These are phyloP conservation scores for Podospora fimiseda DNA, from an alignment of 495 filamentous ascomycete species.

Conservation along the genomic window DNA sequence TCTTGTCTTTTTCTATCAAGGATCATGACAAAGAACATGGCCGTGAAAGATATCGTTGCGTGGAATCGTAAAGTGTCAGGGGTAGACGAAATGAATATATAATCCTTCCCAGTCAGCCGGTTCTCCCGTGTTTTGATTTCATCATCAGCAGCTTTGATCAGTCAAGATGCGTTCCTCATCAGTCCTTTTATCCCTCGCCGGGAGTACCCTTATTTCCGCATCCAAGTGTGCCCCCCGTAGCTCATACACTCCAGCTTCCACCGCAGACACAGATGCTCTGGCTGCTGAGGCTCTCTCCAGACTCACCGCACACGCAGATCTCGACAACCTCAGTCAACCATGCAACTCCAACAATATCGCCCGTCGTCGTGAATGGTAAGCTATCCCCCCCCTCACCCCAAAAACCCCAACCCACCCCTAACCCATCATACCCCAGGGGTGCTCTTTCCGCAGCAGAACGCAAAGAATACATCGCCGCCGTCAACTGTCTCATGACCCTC, in stretches of 20 bases:
- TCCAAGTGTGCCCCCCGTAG: too few species aligned
- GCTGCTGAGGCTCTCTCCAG: neutral
- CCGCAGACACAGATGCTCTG: neutral
- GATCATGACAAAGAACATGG: too few species aligned
- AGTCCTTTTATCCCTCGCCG: neutral
- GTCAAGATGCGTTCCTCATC: neutral
- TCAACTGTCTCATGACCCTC: slow-evolving; percentile 53
- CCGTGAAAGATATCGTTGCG: too few species aligned
- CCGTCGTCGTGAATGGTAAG: neutral
- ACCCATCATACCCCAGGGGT: neutral
- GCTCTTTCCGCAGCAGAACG: neutral
- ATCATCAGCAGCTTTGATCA: too few species aligned
- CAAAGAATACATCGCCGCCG: slow-evolving; percentile 50
- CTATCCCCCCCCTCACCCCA: neutral
- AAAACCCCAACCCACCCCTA: neutral
- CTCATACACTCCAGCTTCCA: neutral
- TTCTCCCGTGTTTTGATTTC: neutral
- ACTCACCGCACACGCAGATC: neutral
- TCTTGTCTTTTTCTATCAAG: too few species aligned
- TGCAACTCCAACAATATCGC: neutral
- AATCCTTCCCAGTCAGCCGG: neutral
- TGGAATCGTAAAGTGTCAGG: too few species aligned
- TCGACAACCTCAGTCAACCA: neutral
- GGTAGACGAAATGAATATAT: too few species aligned
- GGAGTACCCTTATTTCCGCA: neutral